Evolutionary conservation across 306 rosid species (phyloP).

Genomic region (Trichosanthes cucumerina): DNA sequence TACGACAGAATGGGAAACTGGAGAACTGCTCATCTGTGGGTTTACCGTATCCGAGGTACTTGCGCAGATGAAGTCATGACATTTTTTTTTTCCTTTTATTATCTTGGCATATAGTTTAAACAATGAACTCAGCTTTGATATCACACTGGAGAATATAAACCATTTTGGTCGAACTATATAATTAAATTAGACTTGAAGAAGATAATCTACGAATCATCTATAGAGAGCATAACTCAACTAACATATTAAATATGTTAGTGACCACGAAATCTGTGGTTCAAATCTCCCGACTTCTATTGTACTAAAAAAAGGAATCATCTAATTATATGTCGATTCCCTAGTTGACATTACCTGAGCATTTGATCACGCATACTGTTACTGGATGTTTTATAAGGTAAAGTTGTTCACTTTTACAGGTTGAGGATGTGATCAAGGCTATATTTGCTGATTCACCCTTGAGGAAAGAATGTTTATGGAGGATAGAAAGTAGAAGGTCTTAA

Average conservation of each 20-base stretch:
- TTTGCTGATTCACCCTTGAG: slow-evolving; percentile 75
- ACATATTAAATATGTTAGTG: no score
- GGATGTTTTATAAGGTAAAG: background rate
- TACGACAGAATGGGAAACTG: slow-evolving; percentile 76
- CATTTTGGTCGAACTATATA: background rate
- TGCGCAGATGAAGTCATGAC: slow-evolving; percentile 6
- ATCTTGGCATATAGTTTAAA: background rate
- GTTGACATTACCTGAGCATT: background rate
- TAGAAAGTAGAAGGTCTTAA: slow-evolving; percentile 31
- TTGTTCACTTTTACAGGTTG: slow-evolving; percentile 34
- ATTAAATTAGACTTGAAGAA: background rate
- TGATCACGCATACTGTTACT: background rate
- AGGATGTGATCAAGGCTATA: slow-evolving; percentile 70
- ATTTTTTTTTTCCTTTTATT: background rate
- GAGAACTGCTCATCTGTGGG: slow-evolving; percentile 41
- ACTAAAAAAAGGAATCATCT: no score
- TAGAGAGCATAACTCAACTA: no score
- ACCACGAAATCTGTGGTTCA: no score
- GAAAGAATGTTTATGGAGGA: slow-evolving; percentile 69
- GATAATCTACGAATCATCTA: no score
- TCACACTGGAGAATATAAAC: background rate
- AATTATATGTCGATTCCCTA: background rate
- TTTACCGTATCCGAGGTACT: slow-evolving; percentile 68
- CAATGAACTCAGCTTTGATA: background rate
- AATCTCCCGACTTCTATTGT: no score